These are phyloP conservation scores for Leccinum pellstonianum DNA, from an alignment of 768 basidiomycete species.

Conservation along the genomic window DNA sequence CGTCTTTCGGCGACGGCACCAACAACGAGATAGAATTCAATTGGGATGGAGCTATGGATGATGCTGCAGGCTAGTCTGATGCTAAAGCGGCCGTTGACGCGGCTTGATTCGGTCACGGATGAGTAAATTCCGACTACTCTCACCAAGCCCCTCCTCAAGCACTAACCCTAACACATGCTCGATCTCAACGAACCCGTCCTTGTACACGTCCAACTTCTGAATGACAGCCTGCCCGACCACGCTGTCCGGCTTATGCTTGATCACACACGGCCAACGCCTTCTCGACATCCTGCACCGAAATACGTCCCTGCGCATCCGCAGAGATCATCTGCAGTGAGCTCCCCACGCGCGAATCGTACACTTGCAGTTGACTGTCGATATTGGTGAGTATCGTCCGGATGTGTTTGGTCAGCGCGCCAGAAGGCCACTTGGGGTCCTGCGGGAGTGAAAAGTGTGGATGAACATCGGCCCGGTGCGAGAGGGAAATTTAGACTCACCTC, in stretches of 20 bases:
- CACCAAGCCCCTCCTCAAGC: constrained; percentile 77
- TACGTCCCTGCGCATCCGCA: constrained; percentile 81
- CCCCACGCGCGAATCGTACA: constrained; percentile 87
- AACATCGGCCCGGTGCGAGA: background rate
- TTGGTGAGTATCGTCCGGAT: constrained; percentile 95
- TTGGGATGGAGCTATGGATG: too few species aligned
- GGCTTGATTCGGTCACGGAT: too few species aligned
- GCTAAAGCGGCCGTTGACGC: too few species aligned
- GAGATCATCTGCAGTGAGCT: constrained; percentile 83
- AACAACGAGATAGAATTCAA: too few species aligned
- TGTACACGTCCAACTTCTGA: constrained; percentile 92
- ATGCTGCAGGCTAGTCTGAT: too few species aligned
- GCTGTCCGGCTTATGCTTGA: constrained; percentile 90
- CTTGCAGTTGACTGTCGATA: constrained; percentile 88
- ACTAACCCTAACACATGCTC: constrained; percentile 50
- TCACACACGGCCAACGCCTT: constrained; percentile 79
- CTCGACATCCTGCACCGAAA: constrained; percentile 84
- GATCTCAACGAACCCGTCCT: constrained; percentile 60
- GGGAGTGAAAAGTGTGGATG: background rate
- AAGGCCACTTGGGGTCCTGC: constrained; percentile 76
- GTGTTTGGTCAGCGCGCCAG: constrained; percentile 86
- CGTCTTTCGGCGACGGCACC: too few species aligned
- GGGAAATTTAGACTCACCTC: constrained; percentile 48
- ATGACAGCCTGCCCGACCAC: constrained; percentile 87
- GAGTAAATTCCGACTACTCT: constrained; percentile 11